phyloP scores from a whole-genome alignment of 345 rosid genomes.

The Luvunga scandens region DNA sequence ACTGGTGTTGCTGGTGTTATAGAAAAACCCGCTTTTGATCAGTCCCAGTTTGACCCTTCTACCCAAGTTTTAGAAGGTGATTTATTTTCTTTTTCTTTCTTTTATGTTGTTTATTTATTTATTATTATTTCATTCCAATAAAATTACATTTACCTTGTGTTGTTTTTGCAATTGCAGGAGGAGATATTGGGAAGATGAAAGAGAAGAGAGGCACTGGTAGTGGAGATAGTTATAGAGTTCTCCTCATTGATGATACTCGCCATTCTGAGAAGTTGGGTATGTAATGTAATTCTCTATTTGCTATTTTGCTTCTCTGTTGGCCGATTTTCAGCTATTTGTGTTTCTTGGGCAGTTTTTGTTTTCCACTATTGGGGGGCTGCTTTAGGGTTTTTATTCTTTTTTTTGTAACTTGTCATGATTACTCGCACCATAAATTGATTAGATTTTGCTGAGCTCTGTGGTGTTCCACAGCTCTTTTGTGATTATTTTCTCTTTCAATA shows the following conservation, averaged over 20 bases:
- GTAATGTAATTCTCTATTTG: not conserved
- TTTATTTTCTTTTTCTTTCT: not conserved
- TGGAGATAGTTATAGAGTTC: constrained; percentile 35
- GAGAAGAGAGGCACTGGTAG: constrained; percentile 20
- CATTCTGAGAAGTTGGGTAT: constrained; percentile 34
- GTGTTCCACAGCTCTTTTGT: not conserved
- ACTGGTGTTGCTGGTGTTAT: constrained; percentile 26
- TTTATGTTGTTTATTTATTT: too few relatives aligned
- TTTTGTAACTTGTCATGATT: not conserved
- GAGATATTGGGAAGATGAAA: constrained; percentile 29
- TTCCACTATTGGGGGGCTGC: not conserved
- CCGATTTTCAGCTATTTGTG: not conserved
- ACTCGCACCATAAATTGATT: too few relatives aligned
- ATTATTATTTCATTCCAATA: too few relatives aligned
- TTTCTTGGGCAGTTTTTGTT: not conserved
- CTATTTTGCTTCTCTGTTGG: not conserved
- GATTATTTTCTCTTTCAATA: not conserved
- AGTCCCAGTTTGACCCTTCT: constrained; percentile 29
- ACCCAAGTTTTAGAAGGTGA: constrained; percentile 31
- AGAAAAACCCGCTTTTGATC: constrained; percentile 31
- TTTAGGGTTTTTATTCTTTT: not conserved
- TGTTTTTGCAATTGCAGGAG: constrained; percentile 16
- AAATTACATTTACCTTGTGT: too few relatives aligned
- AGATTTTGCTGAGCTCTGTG: not conserved
- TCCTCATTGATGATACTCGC: constrained; percentile 28